Conservation (phyloP, 192 early-diverging fungal species). For the Coemansia sp. region DNA sequence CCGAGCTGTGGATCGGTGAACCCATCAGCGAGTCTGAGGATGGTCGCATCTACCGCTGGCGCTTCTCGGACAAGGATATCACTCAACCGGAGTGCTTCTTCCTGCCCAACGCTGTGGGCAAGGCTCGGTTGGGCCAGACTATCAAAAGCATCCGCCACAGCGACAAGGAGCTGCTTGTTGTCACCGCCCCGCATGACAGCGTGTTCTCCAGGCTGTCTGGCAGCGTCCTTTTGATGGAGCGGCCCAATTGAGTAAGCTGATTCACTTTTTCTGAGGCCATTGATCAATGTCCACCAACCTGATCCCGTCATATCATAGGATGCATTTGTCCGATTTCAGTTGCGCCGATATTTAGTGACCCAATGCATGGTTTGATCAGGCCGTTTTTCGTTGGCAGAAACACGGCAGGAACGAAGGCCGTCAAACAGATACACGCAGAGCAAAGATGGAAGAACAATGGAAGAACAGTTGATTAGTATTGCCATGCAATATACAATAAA, state of each 20-base stretch:
- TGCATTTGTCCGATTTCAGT: no score
- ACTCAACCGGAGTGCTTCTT: slow-evolving; percentile 22
- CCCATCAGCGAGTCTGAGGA: slow-evolving; percentile 43
- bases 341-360: no score
- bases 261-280: no score
- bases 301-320: no score
- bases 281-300: no score
- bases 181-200: slow-evolving; percentile 46
- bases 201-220: slow-evolving; percentile 43
- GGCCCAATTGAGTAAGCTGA: not conserved
- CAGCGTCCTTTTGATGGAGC: slow-evolving; percentile 24
- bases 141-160: slow-evolving; percentile 8
- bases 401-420: no score
- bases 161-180: slow-evolving; percentile 23
- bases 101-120: slow-evolving; percentile 14
- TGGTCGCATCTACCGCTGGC: slow-evolving; percentile 44
- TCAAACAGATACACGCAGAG: no score
- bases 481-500: no score
- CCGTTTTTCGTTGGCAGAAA: no score
- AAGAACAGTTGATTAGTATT: no score
- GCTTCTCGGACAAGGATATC: slow-evolving; percentile 1
- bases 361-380: no score
- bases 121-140: slow-evolving; percentile 29
- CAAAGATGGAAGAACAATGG: no score
- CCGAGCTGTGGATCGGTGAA: slow-evolving; percentile 54